phyloP scores from a whole-genome alignment of 2,329 filamentous ascomycete species.

The Monilinia aucupariae region DNA sequence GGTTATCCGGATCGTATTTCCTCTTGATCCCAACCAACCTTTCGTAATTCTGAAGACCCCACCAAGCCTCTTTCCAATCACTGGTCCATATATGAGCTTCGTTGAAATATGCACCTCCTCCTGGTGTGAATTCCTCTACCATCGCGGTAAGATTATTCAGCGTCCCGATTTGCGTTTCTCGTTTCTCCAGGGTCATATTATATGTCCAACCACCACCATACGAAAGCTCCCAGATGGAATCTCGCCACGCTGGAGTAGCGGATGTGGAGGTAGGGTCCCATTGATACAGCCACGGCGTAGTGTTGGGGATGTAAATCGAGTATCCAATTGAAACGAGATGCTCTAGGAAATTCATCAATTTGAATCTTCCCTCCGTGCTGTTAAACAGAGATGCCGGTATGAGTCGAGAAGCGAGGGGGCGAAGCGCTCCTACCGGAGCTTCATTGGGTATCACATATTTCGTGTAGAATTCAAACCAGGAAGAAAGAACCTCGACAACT shows the following conservation, averaged over 20 bases:
- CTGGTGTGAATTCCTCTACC: conserved; percentile 15
- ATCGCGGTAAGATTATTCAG: conserved; percentile 1
- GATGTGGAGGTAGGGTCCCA: conserved; percentile 21
- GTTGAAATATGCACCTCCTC: conserved; percentile 23
- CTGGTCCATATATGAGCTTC: conserved; percentile 21
- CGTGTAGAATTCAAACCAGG: conserved; percentile 21
- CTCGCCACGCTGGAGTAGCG: conserved; percentile 20
- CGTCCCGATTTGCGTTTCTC: not conserved
- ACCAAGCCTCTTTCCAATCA: conserved; percentile 23
- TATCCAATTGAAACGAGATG: conserved; percentile 15
- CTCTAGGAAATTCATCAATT: conserved; percentile 18
- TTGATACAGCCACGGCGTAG: conserved; percentile 20
- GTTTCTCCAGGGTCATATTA: conserved; percentile 16
- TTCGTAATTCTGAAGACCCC: conserved; percentile 21
- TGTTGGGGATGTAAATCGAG: conserved; percentile 20
- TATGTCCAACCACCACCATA: conserved; percentile 12
- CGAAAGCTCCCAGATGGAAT: conserved; percentile 19
- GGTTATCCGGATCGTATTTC: conserved; percentile 23
- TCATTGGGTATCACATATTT: conserved; percentile 19
- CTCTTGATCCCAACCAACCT: conserved; percentile 23
- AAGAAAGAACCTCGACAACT: conserved; percentile 17
- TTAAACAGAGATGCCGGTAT: conserved; percentile 19
- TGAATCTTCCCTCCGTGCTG: conserved; percentile 8
- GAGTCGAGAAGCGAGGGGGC: conserved; percentile 14
- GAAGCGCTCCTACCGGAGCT: conserved; percentile 16